These are phyloP conservation scores for Camellia granthamiana DNA, from an alignment of 148 eudicot genomes.

Conservation along the genomic window DNA sequence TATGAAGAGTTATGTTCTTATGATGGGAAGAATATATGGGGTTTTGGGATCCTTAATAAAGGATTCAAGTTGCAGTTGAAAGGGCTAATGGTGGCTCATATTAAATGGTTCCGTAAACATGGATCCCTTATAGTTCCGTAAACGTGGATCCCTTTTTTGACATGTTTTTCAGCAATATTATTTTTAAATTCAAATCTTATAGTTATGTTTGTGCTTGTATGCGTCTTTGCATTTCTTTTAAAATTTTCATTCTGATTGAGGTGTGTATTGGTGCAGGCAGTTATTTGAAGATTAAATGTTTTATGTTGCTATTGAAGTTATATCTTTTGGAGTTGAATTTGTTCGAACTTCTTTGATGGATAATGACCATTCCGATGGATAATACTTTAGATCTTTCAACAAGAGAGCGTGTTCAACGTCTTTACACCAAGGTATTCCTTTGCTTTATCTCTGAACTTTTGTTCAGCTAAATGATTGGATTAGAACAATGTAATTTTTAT, in stretches of 20 bases:
- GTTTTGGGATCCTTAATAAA: not conserved
- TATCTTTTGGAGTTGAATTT: conserved; percentile 18
- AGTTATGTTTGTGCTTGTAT: not conserved
- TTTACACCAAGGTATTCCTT: conserved; percentile 54
- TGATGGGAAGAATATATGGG: not conserved
- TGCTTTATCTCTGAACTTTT: not conserved
- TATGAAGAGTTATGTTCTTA: not conserved
- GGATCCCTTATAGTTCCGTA: not conserved
- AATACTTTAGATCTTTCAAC: conserved; percentile 54
- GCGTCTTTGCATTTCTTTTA: not conserved
- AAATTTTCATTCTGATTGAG: not conserved
- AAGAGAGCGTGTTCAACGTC: conserved; percentile 61
- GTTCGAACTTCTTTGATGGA: conserved; percentile 42
- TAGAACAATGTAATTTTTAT: not conserved
- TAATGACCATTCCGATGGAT: conserved; percentile 77
- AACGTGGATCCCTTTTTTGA: not conserved
- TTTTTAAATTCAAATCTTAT: not conserved
- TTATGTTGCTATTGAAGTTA: conserved; percentile 24
- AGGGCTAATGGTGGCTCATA: not conserved
- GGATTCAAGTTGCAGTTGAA: not conserved
- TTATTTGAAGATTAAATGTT: conserved; percentile 6
- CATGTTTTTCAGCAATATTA: not conserved
- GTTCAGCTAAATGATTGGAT: conserved; percentile 1
- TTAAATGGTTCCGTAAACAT: not conserved
- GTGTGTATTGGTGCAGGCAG: not conserved